Percentiles rank a stretch among this genome's conserved stretches.
Evolutionary conservation across 176 grass and related monocot genomes (phyloP).

Genomic region (Avena eriantha): DNA sequence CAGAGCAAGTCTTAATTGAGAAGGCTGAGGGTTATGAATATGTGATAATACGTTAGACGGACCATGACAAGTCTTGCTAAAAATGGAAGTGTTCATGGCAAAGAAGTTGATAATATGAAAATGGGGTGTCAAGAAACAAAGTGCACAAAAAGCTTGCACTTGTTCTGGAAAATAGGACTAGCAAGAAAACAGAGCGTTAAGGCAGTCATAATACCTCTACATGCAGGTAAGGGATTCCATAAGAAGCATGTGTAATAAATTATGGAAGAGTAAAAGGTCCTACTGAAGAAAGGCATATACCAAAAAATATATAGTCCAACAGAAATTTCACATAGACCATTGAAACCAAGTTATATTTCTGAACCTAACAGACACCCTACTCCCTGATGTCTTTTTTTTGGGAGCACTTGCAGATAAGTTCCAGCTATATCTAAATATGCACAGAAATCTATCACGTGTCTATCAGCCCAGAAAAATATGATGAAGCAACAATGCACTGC

Average conservation of each 20-base stretch:
- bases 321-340: background rate
- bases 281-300: background rate
- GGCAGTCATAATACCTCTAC: background rate
- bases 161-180: background rate
- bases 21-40: background rate
- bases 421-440: constrained; percentile 4
- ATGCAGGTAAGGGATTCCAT: background rate
- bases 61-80: background rate
- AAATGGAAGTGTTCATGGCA: background rate
- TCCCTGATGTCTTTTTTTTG: background rate
- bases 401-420: background rate
- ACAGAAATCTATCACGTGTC: constrained; percentile 21
- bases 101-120: background rate
- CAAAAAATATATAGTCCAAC: background rate
- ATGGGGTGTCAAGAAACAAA: background rate
- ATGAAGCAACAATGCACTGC: constrained; percentile 8
- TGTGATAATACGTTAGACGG: background rate
- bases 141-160: background rate
- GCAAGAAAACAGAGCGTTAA: constrained; percentile 8
- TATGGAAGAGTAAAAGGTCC: background rate
- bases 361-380: background rate
- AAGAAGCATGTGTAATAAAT: constrained; percentile 25
- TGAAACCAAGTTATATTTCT: background rate
- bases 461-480: background rate
- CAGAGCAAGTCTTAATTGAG: constrained; percentile 17